Evolutionary conservation across 306 rosid species (phyloP), one percentile per base, ranked within the genome.

Genomic region (Calophaca sinica): DNA sequence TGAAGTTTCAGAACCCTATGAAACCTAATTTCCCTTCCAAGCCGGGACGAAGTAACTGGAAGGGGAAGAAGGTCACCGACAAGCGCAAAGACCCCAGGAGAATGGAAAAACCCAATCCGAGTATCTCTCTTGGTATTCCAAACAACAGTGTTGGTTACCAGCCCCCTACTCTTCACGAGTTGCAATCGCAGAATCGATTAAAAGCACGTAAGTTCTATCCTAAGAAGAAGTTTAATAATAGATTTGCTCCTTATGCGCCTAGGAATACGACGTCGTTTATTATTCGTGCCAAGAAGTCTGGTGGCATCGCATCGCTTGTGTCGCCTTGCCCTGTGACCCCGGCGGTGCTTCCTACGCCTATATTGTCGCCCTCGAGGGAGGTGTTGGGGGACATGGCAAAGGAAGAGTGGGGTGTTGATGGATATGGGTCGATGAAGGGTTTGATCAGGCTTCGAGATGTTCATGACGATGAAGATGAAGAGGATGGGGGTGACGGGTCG

Each of bases 321-420:
- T 94, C 98, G 0, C 98, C 98, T 15, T 85, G 89, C 33, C 96
- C 97, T 0, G 96, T 87, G 39, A 94, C 98, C 0, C 98, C 98
- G 3, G 90, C 96, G 0, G 96, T 94, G 70, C 91, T 94, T 8
- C 96, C 97, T 0, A 88, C 98, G 3, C 98, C 98, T 9, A 86
- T 88, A 31, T 83, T 90, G 80, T 94, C 96, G 0, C 97, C 97
- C 0, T 88, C 97, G 1, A 79, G 96, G 61, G 98, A 94, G 93
- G 80, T 90, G 3, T 80, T 91, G 57, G 97, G 94, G 11, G 97
- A 94, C 63, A 91, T 86, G 96, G 98, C 96, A 0, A 91, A 91
- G 77, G 97, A 94, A 73, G 96, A 91, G 89, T 90, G 97, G 97
- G 97, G 97, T 53, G 97, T 94, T 50, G 96, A 94, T 82, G 97